Evolutionary conservation across 169 alveolate species (phyloP), one percentile per base, ranked within the genome.

Genomic region (Theileria equi): DNA sequence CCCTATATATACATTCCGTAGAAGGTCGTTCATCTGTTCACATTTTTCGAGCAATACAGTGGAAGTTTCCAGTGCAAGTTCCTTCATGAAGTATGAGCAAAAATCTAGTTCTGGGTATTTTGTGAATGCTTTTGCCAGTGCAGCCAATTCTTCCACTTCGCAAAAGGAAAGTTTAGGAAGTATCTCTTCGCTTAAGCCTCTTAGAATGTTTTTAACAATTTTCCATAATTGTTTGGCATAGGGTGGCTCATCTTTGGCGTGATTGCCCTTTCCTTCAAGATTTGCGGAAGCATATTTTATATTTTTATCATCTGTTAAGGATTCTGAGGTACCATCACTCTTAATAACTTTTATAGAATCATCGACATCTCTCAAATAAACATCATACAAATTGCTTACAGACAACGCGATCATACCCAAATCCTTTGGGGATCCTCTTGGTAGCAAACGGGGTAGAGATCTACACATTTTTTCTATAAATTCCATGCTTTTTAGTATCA

Each of bases 401-500:
- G 84, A 74, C 11, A 74, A 57, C 2, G 84, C 48, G n/a, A 74
- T 57, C 84, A 74, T 74, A 13, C 84, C 84, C 4, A 74, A 36
- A 34, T 74, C 84, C 65, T 74, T 74, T 2, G 84, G 80, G 52
- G 57, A 35, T 7, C 76, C 79, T 0, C 67, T 44, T 5, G 41
- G 60, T 28, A 74, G 49, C 13, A 53, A 58, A 19, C 55, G 48
- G 23, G 34, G 43, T 59, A 74, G 8, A 17, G 25, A 21, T n/a
- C 49, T 69, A 6, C 52, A 16, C 8, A 38, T 53, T 0, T 53
- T 47, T 19, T 49, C 64, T n/a, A 58, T 48, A 19, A 74, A n/a
- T 23, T 72, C 66, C 23, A n/a, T 34, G 45, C 63, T 55, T 45
- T 50, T 74, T 2, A 34, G 19, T 16, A 66, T 35, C 11, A 54